A percentile compares a stretch with the other conserved stretches of the same genome.
Evolutionary conservation across 2,329 filamentous ascomycete genomes (phyloP).

Genomic region (Nemania abortiva): DNA sequence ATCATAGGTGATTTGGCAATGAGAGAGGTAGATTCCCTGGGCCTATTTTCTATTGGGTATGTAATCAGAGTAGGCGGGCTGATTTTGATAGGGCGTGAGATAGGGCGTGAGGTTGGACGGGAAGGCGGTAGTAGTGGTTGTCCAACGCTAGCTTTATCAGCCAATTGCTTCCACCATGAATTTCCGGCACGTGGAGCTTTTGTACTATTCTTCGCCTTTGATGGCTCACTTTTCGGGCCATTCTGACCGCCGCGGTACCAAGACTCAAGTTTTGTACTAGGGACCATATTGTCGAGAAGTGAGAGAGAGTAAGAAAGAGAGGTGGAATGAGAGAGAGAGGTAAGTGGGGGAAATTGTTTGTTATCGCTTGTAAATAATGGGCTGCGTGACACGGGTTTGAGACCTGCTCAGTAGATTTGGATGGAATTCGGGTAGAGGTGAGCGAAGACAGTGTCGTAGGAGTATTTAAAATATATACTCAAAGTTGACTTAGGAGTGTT

Average conservation of each 20-base stretch:
- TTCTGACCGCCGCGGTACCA: neutral
- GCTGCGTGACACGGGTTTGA: neutral
- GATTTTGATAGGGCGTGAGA: neutral
- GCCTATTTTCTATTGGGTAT: neutral
- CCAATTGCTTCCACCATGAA: neutral
- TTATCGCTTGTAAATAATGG: neutral
- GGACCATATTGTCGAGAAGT: neutral
- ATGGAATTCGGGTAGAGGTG: neutral
- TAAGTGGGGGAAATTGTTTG: neutral
- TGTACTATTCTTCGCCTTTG: neutral
- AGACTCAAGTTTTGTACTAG: neutral
- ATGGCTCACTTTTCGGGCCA: neutral
- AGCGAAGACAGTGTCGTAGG: neutral
- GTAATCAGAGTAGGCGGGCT: neutral
- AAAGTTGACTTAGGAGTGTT: neutral
- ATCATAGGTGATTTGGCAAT: conserved; percentile 8
- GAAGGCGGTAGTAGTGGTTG: neutral
- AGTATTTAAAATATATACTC: conserved; percentile 7
- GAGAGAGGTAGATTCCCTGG: neutral
- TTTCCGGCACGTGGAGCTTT: neutral
- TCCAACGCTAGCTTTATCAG: neutral
- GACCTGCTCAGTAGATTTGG: neutral
- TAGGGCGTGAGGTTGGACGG: too few species aligned
- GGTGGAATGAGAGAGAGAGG: neutral
- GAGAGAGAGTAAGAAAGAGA: neutral